These are phyloP conservation scores for Magnaporthiopsis poae DNA, from an alignment of 2,329 filamentous ascomycete genomes.

Conservation along the genomic window DNA sequence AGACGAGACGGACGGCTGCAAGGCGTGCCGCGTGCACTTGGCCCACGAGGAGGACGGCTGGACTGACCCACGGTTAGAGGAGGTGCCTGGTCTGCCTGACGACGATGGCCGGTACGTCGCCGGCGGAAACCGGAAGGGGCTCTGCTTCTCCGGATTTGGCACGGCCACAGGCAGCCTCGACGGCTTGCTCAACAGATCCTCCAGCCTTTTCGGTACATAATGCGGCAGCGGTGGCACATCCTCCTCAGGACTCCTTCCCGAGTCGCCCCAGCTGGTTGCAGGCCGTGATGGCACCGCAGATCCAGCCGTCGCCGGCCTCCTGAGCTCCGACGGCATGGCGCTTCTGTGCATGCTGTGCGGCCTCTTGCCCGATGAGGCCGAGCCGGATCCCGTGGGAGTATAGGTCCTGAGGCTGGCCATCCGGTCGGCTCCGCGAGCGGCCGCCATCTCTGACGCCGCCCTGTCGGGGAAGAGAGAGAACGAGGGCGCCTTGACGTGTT, in stretches of 20 bases:
- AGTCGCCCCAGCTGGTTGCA: slow-evolving; percentile 1
- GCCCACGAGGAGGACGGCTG: slow-evolving; percentile 1
- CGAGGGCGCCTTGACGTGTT: slow-evolving; percentile 14
- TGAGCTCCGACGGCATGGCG: background rate
- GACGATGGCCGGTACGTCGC: slow-evolving; percentile 9
- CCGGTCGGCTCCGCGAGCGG: background rate
- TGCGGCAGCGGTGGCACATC: background rate
- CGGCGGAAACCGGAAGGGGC: slow-evolving; percentile 1
- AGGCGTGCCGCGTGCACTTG: slow-evolving; percentile 9
- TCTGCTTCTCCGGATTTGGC: slow-evolving; percentile 7
- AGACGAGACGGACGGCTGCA: slow-evolving; percentile 15
- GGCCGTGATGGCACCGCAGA: slow-evolving; percentile 2
- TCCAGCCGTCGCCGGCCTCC: background rate
- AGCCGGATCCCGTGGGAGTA: slow-evolving; percentile 9
- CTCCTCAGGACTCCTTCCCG: background rate
- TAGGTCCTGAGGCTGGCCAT: slow-evolving; percentile 8
- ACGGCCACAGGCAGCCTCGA: background rate
- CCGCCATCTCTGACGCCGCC: background rate
- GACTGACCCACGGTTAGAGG: slow-evolving; percentile 12
- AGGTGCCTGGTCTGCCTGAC: slow-evolving; percentile 13
- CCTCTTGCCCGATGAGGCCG: background rate
- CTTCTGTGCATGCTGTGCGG: background rate
- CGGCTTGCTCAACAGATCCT: background rate
- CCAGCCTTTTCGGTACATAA: slow-evolving; percentile 5
- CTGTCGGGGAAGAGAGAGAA: slow-evolving; percentile 12